Evolutionary conservation across 768 basidiomycete genomes (phyloP), one percentile per base, ranked within the genome.

Genomic region (Omphalotus guepiniiformis): DNA sequence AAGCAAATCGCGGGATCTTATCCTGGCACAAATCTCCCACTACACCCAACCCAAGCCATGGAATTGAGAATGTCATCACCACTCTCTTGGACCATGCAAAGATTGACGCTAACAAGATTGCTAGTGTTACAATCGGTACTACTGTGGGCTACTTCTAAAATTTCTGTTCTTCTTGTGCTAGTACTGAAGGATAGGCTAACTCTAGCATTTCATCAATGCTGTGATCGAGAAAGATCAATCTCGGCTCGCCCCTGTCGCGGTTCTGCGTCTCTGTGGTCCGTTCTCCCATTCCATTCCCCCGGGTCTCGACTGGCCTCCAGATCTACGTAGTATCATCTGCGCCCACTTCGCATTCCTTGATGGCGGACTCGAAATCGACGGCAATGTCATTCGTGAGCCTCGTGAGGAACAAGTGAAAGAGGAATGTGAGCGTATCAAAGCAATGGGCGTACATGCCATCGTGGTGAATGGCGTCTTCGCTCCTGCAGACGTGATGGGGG

Each of bases 211-310:
- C 50, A 67, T 75, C 6, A 77, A 82, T 50, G 76, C 76, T 1
- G 68, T 82, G 1, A 60, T 82, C 25, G 76, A 80, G 57, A 60
- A 68, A 39, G 71, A 80, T 54, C 58, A 63, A 9, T 53, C 65
- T 3, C 66, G 73, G 4, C 65, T 82, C 7, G 68, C 73, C 28
- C 70, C 69, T 26, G 79, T 82, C 0, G 80, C 77, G 0, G 75
- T 81, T 32, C 66, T 82, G 35, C 74, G 80, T 43, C 67, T 82
- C n/a, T 78, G 74, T 46, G 76, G 75, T 18, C 74, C 75, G 1
- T 79, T 74, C 58, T 74, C 74, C 3, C 64, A 58, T 8, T 73
- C 74, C 3, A 68, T 70, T 4, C 78, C 74, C n/a, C 80, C 80
- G 0, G 79, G 77, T 41, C 66, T 75, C 13, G 74, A 74, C 16